These are phyloP conservation scores for Aspergillus proliferans DNA, from an alignment of 2,329 filamentous ascomycete genomes.

Conservation along the genomic window DNA sequence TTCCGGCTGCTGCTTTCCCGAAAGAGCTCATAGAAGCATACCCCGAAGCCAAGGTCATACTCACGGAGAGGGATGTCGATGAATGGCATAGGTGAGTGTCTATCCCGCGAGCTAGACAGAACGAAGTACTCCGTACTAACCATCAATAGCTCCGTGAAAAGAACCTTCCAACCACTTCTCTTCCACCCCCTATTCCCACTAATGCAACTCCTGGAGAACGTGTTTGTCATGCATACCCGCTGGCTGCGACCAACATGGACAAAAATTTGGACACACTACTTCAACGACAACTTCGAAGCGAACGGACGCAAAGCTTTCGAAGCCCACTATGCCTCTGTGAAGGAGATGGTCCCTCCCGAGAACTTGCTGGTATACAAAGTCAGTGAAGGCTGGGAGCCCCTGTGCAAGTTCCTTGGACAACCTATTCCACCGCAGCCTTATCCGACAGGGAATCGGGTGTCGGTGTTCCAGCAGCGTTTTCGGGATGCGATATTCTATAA, in stretches of 20 bases:
- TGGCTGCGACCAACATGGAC: background rate
- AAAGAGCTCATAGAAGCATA: constrained; percentile 22
- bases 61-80: constrained; percentile 20
- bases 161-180: background rate
- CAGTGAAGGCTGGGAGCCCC: constrained; percentile 42
- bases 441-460: background rate
- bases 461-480: background rate
- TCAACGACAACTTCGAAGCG: background rate
- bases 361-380: constrained; percentile 42
- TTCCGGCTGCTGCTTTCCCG: constrained; percentile 11
- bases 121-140: background rate
- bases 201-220: background rate
- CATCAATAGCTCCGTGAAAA: background rate
- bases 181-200: background rate
- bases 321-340: constrained; percentile 44
- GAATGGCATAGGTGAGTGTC: constrained; percentile 14
- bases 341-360: constrained; percentile 30
- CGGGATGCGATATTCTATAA: background rate
- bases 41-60: constrained; percentile 12
- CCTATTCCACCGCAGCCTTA: constrained; percentile 2
- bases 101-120: too few species aligned
- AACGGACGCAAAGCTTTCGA: constrained; percentile 15
- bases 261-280: background rate
- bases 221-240: background rate
- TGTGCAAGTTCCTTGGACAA: constrained; percentile 42